A percentile compares a stretch with the other conserved stretches of the same genome.
Evolutionary conservation across 306 rosid species (phyloP).

Genomic region (Cyamopsis tetragonoloba): DNA sequence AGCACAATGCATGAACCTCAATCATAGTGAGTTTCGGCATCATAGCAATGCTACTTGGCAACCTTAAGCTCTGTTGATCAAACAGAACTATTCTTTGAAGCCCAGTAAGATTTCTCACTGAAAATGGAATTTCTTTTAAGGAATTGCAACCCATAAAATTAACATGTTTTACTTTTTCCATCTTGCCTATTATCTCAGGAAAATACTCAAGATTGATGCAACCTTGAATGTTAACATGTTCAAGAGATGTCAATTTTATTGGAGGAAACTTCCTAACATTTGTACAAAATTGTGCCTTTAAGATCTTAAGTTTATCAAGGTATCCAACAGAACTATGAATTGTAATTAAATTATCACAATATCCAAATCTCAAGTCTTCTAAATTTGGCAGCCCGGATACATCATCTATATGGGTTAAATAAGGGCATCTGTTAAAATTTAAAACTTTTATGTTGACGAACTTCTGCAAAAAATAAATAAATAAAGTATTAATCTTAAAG

Average conservation of each 20-base stretch:
- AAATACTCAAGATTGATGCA: not conserved
- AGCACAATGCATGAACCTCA: not conserved
- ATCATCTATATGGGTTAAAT: not conserved
- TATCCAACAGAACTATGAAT: not conserved
- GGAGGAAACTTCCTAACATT: slow-evolving; percentile 2
- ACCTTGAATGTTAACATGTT: not conserved
- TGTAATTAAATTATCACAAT: not conserved
- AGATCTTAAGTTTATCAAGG: not conserved
- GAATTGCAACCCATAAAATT: accelerated
- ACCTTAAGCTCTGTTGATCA: too few species aligned
- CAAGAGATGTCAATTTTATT: not conserved
- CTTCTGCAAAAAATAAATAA: not conserved
- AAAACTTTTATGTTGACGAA: not conserved
- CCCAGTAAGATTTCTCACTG: not conserved
- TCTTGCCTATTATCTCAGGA: slow-evolving; percentile 2
- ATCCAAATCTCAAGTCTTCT: not conserved
- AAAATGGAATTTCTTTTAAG: not conserved
- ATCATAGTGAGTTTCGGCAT: not conserved
- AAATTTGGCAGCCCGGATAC: not conserved
- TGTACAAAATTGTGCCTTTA: not conserved
- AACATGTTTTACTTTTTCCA: not conserved
- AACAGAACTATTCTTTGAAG: not conserved
- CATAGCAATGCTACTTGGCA: not conserved
- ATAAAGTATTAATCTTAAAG: not conserved
- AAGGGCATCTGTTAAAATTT: not conserved